These are phyloP conservation scores for Aristolochia contorta DNA, from an alignment of 164 flowering plant genomes.

Conservation along the genomic window DNA sequence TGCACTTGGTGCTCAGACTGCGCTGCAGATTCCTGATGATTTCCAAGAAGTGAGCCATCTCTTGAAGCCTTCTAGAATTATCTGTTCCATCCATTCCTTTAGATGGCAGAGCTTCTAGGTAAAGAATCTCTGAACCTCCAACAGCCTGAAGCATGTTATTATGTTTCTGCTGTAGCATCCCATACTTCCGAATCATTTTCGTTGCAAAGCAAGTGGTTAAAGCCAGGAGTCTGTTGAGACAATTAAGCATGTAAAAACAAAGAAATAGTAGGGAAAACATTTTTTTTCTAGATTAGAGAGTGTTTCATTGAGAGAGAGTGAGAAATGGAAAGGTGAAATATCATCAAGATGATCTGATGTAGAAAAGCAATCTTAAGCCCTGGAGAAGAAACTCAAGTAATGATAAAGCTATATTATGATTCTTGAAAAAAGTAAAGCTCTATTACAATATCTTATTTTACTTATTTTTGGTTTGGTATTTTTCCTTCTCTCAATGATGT, in stretches of 20 bases:
- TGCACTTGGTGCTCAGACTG: constrained; percentile 36
- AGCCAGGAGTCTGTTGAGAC: constrained; percentile 57
- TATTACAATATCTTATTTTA: too few species aligned
- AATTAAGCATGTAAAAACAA: constrained; percentile 1
- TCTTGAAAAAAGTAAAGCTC: too few species aligned
- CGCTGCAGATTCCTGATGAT: constrained; percentile 60
- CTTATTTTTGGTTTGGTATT: too few species aligned
- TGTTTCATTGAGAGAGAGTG: too few species aligned
- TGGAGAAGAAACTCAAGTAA: not conserved
- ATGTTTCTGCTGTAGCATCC: constrained; percentile 38
- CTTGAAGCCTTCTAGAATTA: constrained; percentile 37
- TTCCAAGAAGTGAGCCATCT: constrained; percentile 76
- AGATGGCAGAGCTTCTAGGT: constrained; percentile 18
- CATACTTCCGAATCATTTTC: constrained; percentile 69
- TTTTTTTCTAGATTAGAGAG: too few species aligned
- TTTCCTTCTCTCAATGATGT: too few species aligned
- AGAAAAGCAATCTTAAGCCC: too few species aligned
- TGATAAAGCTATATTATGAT: too few species aligned
- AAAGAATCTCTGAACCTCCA: constrained; percentile 11
- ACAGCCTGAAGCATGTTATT: constrained; percentile 11
- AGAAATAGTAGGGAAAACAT: too few species aligned
- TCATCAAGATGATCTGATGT: too few species aligned
- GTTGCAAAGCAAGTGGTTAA: constrained; percentile 70
- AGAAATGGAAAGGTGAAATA: too few species aligned
- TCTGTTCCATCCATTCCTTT: constrained; percentile 15